Evolutionary conservation across 345 rosid genomes (phyloP).

Genomic region (Garcia nutans): DNA sequence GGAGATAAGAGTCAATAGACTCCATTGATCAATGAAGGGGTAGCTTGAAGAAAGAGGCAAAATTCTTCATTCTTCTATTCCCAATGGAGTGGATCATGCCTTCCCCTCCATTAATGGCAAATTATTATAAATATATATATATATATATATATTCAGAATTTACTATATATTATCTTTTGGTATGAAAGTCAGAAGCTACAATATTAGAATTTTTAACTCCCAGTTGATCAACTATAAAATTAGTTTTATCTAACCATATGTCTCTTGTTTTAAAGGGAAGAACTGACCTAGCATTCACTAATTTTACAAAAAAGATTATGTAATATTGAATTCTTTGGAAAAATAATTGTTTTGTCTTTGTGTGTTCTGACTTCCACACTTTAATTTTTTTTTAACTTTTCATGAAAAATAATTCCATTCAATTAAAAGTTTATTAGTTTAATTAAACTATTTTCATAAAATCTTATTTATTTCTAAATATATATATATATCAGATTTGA

Average conservation of each 20-base stretch:
- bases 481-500: too few relatives aligned
- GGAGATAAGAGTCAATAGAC: too few relatives aligned
- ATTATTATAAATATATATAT: not conserved
- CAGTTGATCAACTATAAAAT: not conserved
- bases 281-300: too few relatives aligned
- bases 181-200: not conserved
- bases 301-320: too few relatives aligned
- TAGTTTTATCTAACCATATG: too few relatives aligned
- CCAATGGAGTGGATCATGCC: slow-evolving; percentile 32
- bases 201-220: not conserved
- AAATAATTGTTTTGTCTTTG: not conserved
- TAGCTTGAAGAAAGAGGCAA: slow-evolving; percentile 27
- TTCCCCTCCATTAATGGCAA: slow-evolving; percentile 20
- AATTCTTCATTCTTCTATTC: slow-evolving; percentile 10
- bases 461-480: too few relatives aligned
- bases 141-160: not conserved
- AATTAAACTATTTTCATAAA: too few relatives aligned
- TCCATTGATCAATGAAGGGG: too few relatives aligned
- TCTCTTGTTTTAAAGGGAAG: too few relatives aligned
- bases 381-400: not conserved
- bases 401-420: not conserved
- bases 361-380: not conserved
- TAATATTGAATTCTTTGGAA: not conserved
- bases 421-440: too few relatives aligned
- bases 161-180: not conserved